Percentiles rank a stretch among this genome's conserved stretches.
phyloP scores from a whole-genome alignment of 306 rosid species.

The Acmispon strigosus region DNA sequence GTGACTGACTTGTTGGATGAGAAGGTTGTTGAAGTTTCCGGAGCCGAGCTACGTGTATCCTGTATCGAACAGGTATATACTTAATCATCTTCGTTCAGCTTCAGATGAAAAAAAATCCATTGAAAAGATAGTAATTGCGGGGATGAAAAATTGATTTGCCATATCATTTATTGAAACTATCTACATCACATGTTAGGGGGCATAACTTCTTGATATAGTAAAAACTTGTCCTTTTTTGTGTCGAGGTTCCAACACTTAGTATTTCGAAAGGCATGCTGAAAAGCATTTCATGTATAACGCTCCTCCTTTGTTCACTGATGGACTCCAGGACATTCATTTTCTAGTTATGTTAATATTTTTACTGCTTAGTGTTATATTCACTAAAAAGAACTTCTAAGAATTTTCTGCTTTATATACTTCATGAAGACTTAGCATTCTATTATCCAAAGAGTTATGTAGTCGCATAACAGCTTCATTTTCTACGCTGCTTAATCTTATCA shows the following conservation, averaged over 20 bases:
- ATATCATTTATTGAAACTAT: neutral
- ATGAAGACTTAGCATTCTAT: neutral
- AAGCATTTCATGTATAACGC: conserved; percentile 5
- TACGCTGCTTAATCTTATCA: neutral
- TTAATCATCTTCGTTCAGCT: neutral
- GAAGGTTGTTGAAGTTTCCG: conserved; percentile 88
- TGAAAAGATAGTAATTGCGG: neutral
- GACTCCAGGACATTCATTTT: too few relatives aligned
- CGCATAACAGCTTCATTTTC: neutral
- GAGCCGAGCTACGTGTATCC: conserved; percentile 76
- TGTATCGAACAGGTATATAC: conserved; percentile 90
- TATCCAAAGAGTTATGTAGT: neutral
- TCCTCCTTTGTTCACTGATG: too few relatives aligned
- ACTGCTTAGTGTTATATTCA: neutral
- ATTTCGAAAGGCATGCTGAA: neutral
- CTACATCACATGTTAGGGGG: neutral
- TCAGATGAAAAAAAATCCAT: neutral
- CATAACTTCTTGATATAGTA: neutral
- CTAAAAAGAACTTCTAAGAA: neutral
- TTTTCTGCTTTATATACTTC: neutral
- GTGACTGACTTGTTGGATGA: conserved; percentile 91
- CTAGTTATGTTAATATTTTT: neutral
- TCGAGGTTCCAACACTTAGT: conserved; percentile 1
- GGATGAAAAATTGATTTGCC: neutral
- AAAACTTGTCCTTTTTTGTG: neutral